These are phyloP conservation scores for Austropuccinia psidii DNA, from an alignment of 1,284 basidiomycete genomes.

Conservation along the genomic window DNA sequence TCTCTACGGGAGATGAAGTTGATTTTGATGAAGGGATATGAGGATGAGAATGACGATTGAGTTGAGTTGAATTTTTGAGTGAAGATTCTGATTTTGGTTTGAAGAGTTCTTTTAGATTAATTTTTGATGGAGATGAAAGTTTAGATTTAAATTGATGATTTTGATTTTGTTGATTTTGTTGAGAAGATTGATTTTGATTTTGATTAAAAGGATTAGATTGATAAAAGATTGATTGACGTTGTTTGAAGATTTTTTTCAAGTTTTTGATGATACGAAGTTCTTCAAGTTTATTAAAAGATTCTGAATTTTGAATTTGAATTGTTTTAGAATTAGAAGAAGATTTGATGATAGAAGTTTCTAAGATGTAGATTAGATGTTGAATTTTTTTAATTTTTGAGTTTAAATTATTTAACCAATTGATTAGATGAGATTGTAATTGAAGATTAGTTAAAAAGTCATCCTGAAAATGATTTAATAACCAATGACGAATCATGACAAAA, in stretches of 20 bases:
- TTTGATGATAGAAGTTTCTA: background rate
- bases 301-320: background rate
- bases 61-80: background rate
- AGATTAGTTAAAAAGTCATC: conserved; percentile 76
- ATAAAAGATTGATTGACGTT: conserved; percentile 54
- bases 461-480: conserved; percentile 75
- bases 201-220: conserved; percentile 26
- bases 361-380: conserved; percentile 52
- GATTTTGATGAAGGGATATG: too few species aligned
- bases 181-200: background rate
- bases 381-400: conserved; percentile 60
- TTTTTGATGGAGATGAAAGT: background rate
- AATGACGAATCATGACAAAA: conserved; percentile 74
- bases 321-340: background rate
- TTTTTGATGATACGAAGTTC: conserved; percentile 51
- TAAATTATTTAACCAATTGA: conserved; percentile 70
- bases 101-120: background rate
- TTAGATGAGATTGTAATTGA: conserved; percentile 61
- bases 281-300: conserved; percentile 58
- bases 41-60: too few species aligned
- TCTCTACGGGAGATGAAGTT: too few species aligned
- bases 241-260: conserved; percentile 67
- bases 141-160: background rate
- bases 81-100: background rate
- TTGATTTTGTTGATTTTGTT: background rate